Base-by-base conservation (phyloP, 1,284 basidiomycete genomes). In the Pterulicium gracile region DNA sequence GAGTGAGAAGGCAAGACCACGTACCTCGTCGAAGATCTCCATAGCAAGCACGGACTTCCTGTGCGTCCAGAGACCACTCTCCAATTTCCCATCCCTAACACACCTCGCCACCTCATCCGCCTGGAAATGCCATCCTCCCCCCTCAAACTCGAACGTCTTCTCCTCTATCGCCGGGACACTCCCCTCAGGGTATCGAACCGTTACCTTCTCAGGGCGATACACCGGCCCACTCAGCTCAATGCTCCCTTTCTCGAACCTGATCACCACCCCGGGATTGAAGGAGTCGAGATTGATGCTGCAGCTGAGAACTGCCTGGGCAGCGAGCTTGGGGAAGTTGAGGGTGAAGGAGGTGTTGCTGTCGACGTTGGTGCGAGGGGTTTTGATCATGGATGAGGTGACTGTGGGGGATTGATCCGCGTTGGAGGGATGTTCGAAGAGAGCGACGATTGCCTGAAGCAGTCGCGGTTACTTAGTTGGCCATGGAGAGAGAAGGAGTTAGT, bases 41-140 rank as follows among this genome's bases (percentile, higher is more conserved):
- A 90, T 90, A 52, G 83, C 76, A 51, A 90, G 57, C 52, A 86
- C 55, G 57, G 82, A 88, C 67, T 88, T 88, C 35, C 78, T 75
- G 51, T 82, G 81, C 1, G 77, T 73, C 84, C 88, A 91, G 19
- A 77, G 55, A 3, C 69, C 69, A 54, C 85, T 88, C 63, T 91
- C 77, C n/a, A 67, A 64, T 65, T 84, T 86, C 3, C 84, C 85
- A 48, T 84, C 84, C 42, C 79, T 64, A 17, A 93, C 66, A 56
- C 84, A 88, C 43, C 87, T 63, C 13, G 88, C 90, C 14, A 91
- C 88, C 52, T 92, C 90, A 53, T 90, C 88, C 4, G 87, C 86
- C 60, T 88, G 73, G 59, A 77, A 88, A 61, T 86, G 74, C 79
- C 72, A 82, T 12, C 84, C 84, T 24, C 62, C 58, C 4, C 84